A percentile compares a stretch with the other conserved stretches of the same genome.
phyloP scores from a whole-genome alignment of 1,284 basidiomycete genomes.

The Tylopilus microsporus region DNA sequence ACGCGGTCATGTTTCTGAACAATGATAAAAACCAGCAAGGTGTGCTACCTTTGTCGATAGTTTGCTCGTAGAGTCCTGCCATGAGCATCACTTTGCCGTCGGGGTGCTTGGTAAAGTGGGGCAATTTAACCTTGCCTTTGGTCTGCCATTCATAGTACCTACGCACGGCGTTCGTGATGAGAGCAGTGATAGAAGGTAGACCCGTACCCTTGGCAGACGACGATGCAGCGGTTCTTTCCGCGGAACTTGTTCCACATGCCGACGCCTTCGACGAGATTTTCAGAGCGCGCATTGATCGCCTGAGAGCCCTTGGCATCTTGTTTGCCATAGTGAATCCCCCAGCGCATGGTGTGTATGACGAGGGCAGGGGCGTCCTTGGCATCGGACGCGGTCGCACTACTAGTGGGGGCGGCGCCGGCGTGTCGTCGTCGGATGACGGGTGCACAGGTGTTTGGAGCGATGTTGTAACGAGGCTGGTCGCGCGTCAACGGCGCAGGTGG shows the following conservation, averaged over 20 bases:
- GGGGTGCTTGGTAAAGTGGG: constrained; percentile 74
- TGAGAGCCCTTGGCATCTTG: constrained; percentile 64
- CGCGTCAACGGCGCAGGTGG: not conserved
- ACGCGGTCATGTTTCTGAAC: not conserved
- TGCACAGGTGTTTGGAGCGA: constrained; percentile 66
- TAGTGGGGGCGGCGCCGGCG: not conserved
- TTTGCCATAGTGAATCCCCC: constrained; percentile 88
- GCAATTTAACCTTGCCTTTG: constrained; percentile 71
- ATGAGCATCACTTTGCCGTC: constrained; percentile 73
- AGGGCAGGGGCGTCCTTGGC: constrained; percentile 19
- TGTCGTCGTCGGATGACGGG: constrained; percentile 58
- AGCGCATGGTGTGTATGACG: constrained; percentile 75
- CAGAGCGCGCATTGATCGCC: constrained; percentile 87
- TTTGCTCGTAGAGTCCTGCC: constrained; percentile 83
- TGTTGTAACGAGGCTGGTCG: constrained; percentile 53
- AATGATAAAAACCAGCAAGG: not conserved
- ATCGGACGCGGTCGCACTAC: not conserved
- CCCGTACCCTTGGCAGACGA: constrained; percentile 73
- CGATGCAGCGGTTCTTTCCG: constrained; percentile 72
- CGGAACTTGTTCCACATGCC: constrained; percentile 83
- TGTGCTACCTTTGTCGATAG: constrained; percentile 50
- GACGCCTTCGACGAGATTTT: constrained; percentile 68
- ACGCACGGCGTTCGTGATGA: not conserved
- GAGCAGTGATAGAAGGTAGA: not conserved
- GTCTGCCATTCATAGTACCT: constrained; percentile 92